A percentile compares a stretch with the other conserved stretches of the same genome.
Evolutionary conservation across 257 asterid genomes (phyloP).

Genomic region (Avicennia marina): DNA sequence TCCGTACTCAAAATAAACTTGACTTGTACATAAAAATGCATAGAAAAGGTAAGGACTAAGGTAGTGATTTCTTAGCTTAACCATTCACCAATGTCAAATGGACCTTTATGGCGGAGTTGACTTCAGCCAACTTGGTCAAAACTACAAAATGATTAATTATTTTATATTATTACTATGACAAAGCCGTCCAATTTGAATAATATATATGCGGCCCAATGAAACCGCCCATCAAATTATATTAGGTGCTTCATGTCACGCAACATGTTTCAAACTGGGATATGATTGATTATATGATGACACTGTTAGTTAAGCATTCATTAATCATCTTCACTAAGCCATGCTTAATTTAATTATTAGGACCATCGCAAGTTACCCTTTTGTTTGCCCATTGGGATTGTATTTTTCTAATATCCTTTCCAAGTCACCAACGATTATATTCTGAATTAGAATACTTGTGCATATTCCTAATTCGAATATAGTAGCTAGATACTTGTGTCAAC

Average conservation of each 20-base stretch:
- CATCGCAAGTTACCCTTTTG: slow-evolving; percentile 7
- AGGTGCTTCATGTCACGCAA: not conserved
- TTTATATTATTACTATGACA: not conserved
- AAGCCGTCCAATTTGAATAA: slow-evolving; percentile 18
- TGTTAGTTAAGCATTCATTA: too few relatives aligned
- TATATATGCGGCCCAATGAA: slow-evolving; percentile 22
- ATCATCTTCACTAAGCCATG: not conserved
- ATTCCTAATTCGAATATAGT: too few relatives aligned
- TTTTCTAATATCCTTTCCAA: too few relatives aligned
- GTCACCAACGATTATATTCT: not conserved
- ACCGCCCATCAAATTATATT: slow-evolving; percentile 7
- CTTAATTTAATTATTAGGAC: not conserved
- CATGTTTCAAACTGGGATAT: too few relatives aligned
- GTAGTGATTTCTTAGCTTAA: too few relatives aligned
- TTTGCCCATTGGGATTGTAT: slow-evolving; percentile 13
- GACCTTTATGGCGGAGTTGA: slow-evolving; percentile 20
- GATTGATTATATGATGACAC: too few relatives aligned
- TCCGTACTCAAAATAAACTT: too few relatives aligned
- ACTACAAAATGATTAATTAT: not conserved
- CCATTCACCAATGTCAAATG: slow-evolving; percentile 23
- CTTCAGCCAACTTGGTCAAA: slow-evolving; percentile 3
- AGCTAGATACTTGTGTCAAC: too few relatives aligned
- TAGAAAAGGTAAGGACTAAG: too few relatives aligned
- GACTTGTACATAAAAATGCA: too few relatives aligned
- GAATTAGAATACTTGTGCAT: too few relatives aligned